Conservation (phyloP, 352 stramenopile genomes). For the Globisporangium yorkense region DNA sequence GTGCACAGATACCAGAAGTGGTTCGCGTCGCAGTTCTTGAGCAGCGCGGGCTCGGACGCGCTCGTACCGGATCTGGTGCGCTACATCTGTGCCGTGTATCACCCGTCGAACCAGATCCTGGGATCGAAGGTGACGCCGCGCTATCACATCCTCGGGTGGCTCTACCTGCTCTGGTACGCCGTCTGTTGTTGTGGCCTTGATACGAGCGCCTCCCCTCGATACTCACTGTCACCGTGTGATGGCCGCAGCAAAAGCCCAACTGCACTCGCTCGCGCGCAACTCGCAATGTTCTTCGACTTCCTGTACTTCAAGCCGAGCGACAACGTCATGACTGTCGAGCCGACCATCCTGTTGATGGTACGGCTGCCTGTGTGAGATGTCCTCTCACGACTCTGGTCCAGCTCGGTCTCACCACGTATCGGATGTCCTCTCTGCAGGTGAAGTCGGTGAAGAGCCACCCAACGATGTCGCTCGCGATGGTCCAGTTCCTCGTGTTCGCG, state of each 20-base stretch:
- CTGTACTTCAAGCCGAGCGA: conserved; percentile 78
- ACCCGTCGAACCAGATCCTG: conserved; percentile 77
- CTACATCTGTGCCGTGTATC: conserved; percentile 81
- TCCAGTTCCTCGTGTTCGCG: conserved; percentile 81
- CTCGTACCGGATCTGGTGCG: conserved; percentile 78
- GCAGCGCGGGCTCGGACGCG: conserved; percentile 50
- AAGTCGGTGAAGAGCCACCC: conserved; percentile 85
- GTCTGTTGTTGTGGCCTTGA: neutral
- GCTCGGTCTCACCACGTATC: neutral
- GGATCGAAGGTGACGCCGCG: conserved; percentile 79
- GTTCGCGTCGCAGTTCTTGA: conserved; percentile 82
- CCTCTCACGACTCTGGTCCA: neutral
- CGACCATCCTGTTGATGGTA: conserved; percentile 81
- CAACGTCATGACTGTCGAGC: conserved; percentile 83
- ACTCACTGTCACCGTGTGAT: neutral
- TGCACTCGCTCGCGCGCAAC: conserved; percentile 64
- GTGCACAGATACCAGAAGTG: conserved; percentile 85
- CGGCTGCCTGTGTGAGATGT: neutral
- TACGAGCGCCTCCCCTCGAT: neutral
- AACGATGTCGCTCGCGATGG: conserved; percentile 77
- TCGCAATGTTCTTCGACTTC: conserved; percentile 87
- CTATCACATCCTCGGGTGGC: conserved; percentile 82
- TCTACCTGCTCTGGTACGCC: conserved; percentile 78
- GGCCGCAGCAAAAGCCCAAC: conserved; percentile 56
- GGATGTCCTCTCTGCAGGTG: conserved; percentile 25